Evolutionary conservation across 345 rosid genomes (phyloP).

Genomic region (Euphorbia pulcherrima): DNA sequence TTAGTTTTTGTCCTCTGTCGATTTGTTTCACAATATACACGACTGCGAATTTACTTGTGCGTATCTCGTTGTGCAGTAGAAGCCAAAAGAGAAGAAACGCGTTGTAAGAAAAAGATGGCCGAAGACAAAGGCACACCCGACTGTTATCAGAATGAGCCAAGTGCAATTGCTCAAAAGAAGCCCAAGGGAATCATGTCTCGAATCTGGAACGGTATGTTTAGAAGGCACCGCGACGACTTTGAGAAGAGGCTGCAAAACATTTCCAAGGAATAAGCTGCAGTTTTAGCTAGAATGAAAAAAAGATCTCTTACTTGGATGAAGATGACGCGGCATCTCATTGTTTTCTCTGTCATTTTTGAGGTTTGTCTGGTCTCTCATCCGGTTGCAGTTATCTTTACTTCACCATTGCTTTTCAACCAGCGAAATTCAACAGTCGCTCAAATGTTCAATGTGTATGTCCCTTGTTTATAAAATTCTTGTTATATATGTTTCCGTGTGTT

Average conservation of each 20-base stretch:
- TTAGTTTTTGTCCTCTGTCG: too few species aligned
- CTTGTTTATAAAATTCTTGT: neutral
- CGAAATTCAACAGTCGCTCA: neutral
- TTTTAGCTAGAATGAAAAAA: conserved; percentile 58
- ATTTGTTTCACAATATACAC: neutral
- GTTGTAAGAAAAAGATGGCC: neutral
- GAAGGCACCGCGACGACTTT: conserved; percentile 62
- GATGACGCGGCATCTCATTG: conserved; percentile 51
- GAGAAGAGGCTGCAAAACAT: conserved; percentile 83
- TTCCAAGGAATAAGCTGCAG: conserved; percentile 75
- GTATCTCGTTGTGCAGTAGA: neutral
- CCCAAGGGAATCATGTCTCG: conserved; percentile 63
- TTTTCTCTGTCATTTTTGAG: conserved; percentile 70
- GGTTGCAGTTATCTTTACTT: neutral
- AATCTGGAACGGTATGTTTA: conserved; percentile 64
- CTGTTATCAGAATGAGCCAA: neutral
- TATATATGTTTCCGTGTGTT: neutral
- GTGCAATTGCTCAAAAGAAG: conserved; percentile 31
- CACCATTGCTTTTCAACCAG: neutral
- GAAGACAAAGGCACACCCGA: neutral
- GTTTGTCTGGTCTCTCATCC: conserved; percentile 17
- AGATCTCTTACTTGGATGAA: conserved; percentile 65
- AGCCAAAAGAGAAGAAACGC: neutral
- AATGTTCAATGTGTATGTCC: neutral
- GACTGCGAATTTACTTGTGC: neutral